Base-by-base conservation (phyloP, 805 yeast species). In the Alloascoidea africana region DNA sequence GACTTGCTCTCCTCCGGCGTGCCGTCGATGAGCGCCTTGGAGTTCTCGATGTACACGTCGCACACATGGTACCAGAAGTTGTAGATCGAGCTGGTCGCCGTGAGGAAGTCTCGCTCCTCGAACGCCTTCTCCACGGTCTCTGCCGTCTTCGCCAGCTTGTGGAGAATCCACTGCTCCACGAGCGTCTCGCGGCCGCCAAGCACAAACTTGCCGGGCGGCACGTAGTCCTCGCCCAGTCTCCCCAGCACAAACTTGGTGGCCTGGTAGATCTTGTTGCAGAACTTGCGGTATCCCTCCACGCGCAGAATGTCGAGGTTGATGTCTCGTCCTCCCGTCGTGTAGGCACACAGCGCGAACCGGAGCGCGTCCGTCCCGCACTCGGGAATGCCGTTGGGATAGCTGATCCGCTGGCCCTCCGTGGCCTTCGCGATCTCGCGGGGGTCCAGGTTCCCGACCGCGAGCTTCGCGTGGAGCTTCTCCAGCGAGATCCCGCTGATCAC, bases 331-430 rank as follows among this genome's bases (percentile, higher is more conserved):
- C 98, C 98, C 36, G 97, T 89, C 38, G 95, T 81, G 68, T 89
- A 91, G 38, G 96, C 96, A 73, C 97, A 91, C 47, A 89, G 72
- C 32, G 98, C 97, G 57, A 91, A 91, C 66, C 98, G 78, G 65
- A 91, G 66, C 34, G 98, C 98, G 62, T 91, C 98, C 37, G 97
- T 87, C 67, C 98, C 98, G 72, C 98, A 91, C 66, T 91, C 95
- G 40, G 97, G 96, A 48, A 89, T 87, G 66, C 98, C 98, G 49
- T 77, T 76, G 46, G 98, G 98, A 68, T 86, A 89, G 8, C 94
- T 77, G 52, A 73, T 67, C 50, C 69, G 74, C 65, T 91, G 97
- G 44, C 97, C 97, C 34, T 69, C 73, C 50, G 72, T 75, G 17
- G 97, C 96, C 59, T 73, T 83, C 55, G 72, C 82, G 49, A 89